Evolutionary conservation across 495 filamentous ascomycete species (phyloP), one percentile per base, ranked within the genome.

Genomic region (Glarea lozoyensis): DNA sequence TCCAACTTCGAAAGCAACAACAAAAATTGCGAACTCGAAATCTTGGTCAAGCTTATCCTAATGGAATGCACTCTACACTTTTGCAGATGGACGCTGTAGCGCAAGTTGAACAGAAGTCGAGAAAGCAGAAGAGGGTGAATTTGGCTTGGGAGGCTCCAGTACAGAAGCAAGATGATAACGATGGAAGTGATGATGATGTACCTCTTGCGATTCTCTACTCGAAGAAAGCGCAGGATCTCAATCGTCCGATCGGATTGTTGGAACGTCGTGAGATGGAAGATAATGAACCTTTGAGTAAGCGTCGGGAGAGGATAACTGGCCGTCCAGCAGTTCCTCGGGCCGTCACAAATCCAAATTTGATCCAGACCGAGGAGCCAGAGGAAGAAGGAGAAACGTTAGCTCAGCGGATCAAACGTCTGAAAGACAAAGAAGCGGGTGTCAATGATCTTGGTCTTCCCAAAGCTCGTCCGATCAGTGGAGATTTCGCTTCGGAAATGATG

Each of bases 41-140:
- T 2, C 73, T 76, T 4, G 66, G 77, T 19, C 76, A 69, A 24
- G 70, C 75, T 1, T 82, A 75, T 49, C 81, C 83, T 9, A 76
- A 81, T 31, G 88, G 88, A 4, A 76, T 93, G 65, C 84, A 86
- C 32, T 81, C 82, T n/a, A 97, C 93, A 0, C 70, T 98, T 2
- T 71, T 98, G 1, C 76, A 98, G 57, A 70, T 97, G 34, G 90
- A 98, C 51, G 84, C 86, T 3, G 88, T 95, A 19, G 87, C 86
- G 30, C 83, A 97, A 64, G 73, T 89, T 38, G 81, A 93, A 56
- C 83, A 81, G 54, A 78, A 83, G 35, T 66, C 81, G 22, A 73
- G 92, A 34, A 73, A 81, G 43, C 69, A 76, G 35, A 82, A 84
- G 56, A 81, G 78, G 32, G 77, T 93, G 1, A 81, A 83, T 42